Evolutionary conservation across 2,329 filamentous ascomycete genomes (phyloP).

Genomic region (Hymenoscyphus occultus): DNA sequence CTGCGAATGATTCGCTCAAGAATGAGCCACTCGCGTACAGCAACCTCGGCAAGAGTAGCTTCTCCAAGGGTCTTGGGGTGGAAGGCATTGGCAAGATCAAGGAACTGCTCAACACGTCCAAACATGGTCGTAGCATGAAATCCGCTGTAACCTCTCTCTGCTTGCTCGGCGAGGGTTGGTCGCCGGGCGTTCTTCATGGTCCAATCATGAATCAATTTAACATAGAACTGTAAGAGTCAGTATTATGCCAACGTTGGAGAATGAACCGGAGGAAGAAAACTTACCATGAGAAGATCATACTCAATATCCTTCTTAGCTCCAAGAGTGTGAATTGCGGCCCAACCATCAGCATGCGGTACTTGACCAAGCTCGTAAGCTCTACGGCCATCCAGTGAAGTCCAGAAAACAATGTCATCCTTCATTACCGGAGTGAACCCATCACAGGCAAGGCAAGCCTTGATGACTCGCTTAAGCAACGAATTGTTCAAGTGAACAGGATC

Average conservation of each 20-base stretch:
- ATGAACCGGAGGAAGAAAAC: slow-evolving; percentile 23
- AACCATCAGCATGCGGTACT: slow-evolving; percentile 48
- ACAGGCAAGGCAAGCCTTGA: slow-evolving; percentile 52
- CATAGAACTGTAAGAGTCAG: slow-evolving; percentile 49
- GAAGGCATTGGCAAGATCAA: slow-evolving; percentile 37
- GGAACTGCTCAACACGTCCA: slow-evolving; percentile 49
- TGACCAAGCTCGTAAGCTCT: slow-evolving; percentile 40
- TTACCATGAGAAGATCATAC: slow-evolving; percentile 54
- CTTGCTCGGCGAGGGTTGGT: slow-evolving; percentile 44
- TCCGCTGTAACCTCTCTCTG: slow-evolving; percentile 22
- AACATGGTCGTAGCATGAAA: slow-evolving; percentile 24
- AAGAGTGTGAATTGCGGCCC: slow-evolving; percentile 53
- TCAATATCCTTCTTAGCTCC: slow-evolving; percentile 48
- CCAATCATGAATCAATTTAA: slow-evolving; percentile 53
- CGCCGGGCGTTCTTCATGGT: slow-evolving; percentile 42
- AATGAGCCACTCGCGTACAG: slow-evolving; percentile 46
- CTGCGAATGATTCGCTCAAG: slow-evolving; percentile 48
- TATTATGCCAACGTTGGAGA: slow-evolving; percentile 1
- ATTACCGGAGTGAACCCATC: slow-evolving; percentile 59
- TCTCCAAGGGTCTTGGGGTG: slow-evolving; percentile 34
- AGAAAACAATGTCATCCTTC: slow-evolving; percentile 56
- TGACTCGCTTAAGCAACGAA: slow-evolving; percentile 53
- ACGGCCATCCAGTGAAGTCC: slow-evolving; percentile 39
- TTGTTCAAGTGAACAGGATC: slow-evolving; percentile 47
- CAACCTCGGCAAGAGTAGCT: slow-evolving; percentile 45